These are phyloP conservation scores for Biscogniauxia sp. DNA, from an alignment of 2,329 filamentous ascomycete species.

Conservation along the genomic window DNA sequence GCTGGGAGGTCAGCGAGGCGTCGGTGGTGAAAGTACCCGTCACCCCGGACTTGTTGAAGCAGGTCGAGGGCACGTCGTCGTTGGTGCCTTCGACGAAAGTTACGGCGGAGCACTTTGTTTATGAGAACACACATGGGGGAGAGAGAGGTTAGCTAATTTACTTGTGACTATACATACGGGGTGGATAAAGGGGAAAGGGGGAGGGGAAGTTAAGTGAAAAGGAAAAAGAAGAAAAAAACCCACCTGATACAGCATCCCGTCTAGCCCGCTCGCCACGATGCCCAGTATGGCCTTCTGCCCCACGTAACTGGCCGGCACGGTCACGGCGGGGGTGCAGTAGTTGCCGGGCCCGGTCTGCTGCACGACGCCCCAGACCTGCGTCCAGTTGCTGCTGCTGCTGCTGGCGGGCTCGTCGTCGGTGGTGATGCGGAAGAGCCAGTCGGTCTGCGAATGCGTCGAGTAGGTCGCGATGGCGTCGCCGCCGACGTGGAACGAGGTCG, in stretches of 20 bases:
- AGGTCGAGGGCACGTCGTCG: slow-evolving; percentile 28
- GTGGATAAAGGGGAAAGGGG: neutral
- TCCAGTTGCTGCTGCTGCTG: slow-evolving; percentile 48
- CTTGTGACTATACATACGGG: neutral
- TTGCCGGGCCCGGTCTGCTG: slow-evolving; percentile 53
- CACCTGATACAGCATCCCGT: slow-evolving; percentile 59
- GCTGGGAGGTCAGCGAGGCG: slow-evolving; percentile 28
- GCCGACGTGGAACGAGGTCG: slow-evolving; percentile 54
- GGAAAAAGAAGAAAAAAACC: neutral
- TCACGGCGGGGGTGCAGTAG: slow-evolving; percentile 51
- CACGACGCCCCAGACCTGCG: slow-evolving; percentile 52
- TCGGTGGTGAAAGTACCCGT: slow-evolving; percentile 32
- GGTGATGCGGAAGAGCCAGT: slow-evolving; percentile 58
- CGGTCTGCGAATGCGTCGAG: slow-evolving; percentile 50
- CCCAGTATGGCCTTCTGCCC: slow-evolving; percentile 56
- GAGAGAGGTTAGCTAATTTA: neutral
- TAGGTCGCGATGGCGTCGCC: slow-evolving; percentile 51
- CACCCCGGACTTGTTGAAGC: slow-evolving; percentile 40
- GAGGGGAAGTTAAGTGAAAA: slow-evolving; percentile 11
- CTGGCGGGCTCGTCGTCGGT: slow-evolving; percentile 42
- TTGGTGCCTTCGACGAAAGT: slow-evolving; percentile 49
- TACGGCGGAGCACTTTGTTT: slow-evolving; percentile 49
- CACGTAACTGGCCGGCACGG: slow-evolving; percentile 47
- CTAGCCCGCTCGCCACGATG: slow-evolving; percentile 50
- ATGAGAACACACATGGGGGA: too few species aligned